Conservation (phyloP, 1,139 yeast species). For the Blastobotrys arbuscula region DNA sequence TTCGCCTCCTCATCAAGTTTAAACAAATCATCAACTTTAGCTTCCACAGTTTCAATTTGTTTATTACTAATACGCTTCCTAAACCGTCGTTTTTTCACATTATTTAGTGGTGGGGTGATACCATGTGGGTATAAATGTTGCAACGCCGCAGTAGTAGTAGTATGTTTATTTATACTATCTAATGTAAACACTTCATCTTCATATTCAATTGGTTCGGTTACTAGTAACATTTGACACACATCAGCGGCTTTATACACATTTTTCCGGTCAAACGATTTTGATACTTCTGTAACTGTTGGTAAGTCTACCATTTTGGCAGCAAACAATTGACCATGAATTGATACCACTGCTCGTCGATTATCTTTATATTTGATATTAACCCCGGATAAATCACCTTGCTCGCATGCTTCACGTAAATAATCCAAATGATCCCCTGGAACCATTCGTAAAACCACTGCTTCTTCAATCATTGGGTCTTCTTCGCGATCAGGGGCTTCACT, state of each 20-base stretch:
- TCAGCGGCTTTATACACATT: slow-evolving; percentile 85
- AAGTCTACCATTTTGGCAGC: slow-evolving; percentile 84
- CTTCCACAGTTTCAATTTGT: slow-evolving; percentile 62
- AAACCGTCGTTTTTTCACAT: slow-evolving; percentile 50
- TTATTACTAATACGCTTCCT: slow-evolving; percentile 45
- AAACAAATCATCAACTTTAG: slow-evolving; percentile 69
- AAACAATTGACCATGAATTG: slow-evolving; percentile 52
- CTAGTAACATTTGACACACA: slow-evolving; percentile 77
- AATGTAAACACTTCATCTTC: slow-evolving; percentile 48
- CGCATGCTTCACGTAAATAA: slow-evolving; percentile 71
- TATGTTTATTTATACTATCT: slow-evolving; percentile 9
- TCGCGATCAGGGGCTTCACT: slow-evolving; percentile 96
- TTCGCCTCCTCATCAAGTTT: slow-evolving; percentile 79
- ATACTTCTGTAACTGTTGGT: slow-evolving; percentile 84
- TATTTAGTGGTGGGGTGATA: slow-evolving; percentile 66
- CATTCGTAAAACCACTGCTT: slow-evolving; percentile 75
- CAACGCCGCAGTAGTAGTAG: neutral
- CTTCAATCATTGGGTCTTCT: slow-evolving; percentile 89
- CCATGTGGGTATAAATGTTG: slow-evolving; percentile 61
- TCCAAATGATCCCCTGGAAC: slow-evolving; percentile 75
- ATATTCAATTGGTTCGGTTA: slow-evolving; percentile 54
- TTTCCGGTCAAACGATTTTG: slow-evolving; percentile 84
- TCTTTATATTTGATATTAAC: slow-evolving; percentile 79
- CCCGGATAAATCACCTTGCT: slow-evolving; percentile 71
- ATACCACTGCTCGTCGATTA: slow-evolving; percentile 65